Evolutionary conservation across 179 eudicot genomes (phyloP), one percentile per base, ranked within the genome.

Genomic region (Vitellaria paradoxa): DNA sequence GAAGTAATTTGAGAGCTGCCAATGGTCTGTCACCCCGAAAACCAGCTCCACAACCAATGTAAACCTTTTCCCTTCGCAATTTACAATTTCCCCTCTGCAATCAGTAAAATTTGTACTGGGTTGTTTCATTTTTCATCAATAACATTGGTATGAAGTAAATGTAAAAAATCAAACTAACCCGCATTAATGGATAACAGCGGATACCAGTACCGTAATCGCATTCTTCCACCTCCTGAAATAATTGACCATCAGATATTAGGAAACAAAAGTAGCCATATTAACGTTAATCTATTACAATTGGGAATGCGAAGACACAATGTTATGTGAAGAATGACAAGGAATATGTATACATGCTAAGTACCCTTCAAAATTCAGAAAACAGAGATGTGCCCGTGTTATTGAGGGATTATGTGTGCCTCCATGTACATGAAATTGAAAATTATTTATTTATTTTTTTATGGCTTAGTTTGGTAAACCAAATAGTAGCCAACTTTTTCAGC

Each of bases 31-130:
- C 99, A 70, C 99, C 94, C 68, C 89, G 89, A 81, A 96, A 96
- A 52, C 99, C 99, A 86, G 99, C 99, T 65, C 99, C 98, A 83
- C 99, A 96, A 56, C 99, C 99, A 75, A 96, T 80, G 62, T 84
- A 86, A 73, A 96, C 98, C 82, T 92, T 92, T 69, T 92, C 91
- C 83, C 85, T 92, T 78, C 82, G 87, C 88, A 84, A 86, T 72
- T 70, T 79, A 60, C 98, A 92, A 74, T 85, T 84, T 59, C 42
- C 74, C 82, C 98, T 90, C 99, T 96, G 80, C 82, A 64, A 83
- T 66, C 72, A 74, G 77, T 24, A 78, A 20, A 74, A 15, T 20
- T 18, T 30, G 12, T 8, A 49, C 23, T 7, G 45, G 40, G 8
- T 26, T 55, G 20, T 73, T 70, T 72, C 56, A 17, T 74, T 62